These are phyloP conservation scores for Heterotrichella gracilis DNA, from an alignment of 352 stramenopile genomes.

Conservation along the genomic window DNA sequence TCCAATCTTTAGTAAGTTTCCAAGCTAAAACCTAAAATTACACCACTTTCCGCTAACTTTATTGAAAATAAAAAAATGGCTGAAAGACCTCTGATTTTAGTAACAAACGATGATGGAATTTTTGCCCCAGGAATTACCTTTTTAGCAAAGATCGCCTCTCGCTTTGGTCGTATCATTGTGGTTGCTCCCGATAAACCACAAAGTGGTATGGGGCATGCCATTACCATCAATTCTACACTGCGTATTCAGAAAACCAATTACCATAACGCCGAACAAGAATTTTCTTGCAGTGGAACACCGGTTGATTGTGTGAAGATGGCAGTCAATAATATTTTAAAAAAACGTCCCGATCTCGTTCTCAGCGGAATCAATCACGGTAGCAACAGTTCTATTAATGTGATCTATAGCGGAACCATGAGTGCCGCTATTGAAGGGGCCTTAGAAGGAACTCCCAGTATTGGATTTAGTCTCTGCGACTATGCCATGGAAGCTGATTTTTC, in stretches of 20 bases:
- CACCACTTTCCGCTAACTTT: no score
- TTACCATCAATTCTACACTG: neutral
- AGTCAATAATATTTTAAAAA: neutral
- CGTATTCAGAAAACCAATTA: constrained; percentile 2
- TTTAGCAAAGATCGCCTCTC: neutral
- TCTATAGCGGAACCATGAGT: neutral
- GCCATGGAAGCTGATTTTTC: neutral
- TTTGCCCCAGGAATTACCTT: neutral
- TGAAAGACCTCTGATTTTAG: neutral
- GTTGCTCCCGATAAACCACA: neutral
- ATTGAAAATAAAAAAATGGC: neutral
- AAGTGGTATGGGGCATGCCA: neutral
- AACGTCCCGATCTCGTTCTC: neutral
- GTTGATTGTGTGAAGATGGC: constrained; percentile 2
- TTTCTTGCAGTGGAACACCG: neutral
- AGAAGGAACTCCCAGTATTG: neutral
- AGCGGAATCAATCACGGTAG: neutral
- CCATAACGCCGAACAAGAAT: neutral
- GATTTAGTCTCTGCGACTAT: neutral
- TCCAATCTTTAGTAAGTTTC: neutral
- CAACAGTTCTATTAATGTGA: constrained; percentile 7
- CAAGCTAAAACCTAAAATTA: neutral
- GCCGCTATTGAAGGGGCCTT: neutral
- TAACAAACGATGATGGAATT: neutral
- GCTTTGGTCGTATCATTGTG: neutral